Conservation (phyloP, 2,329 filamentous ascomycete genomes). For the Claviceps monticola region DNA sequence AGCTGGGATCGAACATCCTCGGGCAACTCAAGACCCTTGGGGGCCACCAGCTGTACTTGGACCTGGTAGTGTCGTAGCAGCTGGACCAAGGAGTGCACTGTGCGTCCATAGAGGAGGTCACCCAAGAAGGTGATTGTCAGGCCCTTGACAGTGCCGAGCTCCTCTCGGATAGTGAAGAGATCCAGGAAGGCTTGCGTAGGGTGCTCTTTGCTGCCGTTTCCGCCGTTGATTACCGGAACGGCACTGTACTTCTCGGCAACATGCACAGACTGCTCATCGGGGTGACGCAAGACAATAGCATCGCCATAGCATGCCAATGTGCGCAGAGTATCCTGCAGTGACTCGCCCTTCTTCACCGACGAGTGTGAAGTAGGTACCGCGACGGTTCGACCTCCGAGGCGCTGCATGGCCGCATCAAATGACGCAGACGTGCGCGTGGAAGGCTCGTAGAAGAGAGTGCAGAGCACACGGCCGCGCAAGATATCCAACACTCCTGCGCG, state of each 20-base stretch:
- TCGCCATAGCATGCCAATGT: constrained; percentile 92
- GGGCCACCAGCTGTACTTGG: constrained; percentile 80
- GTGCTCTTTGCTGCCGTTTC: constrained; percentile 91
- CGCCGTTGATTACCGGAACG: constrained; percentile 91
- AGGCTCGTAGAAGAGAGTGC: constrained; percentile 94
- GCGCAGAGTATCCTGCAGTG: constrained; percentile 81
- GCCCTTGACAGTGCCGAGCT: constrained; percentile 87
- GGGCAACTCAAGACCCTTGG: constrained; percentile 65
- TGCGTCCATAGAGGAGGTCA: constrained; percentile 83
- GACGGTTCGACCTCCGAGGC: constrained; percentile 78
- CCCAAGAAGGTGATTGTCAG: constrained; percentile 93
- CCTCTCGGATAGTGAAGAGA: constrained; percentile 95
- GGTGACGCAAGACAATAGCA: constrained; percentile 90
- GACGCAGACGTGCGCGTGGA: constrained; percentile 91
- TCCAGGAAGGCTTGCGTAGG: constrained; percentile 96
- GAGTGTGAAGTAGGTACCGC: constrained; percentile 71
- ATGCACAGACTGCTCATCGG: constrained; percentile 65
- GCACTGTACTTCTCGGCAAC: constrained; percentile 75
- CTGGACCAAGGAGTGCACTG: constrained; percentile 90
- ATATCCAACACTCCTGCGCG: constrained; percentile 80
- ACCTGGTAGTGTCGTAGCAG: constrained; percentile 93
- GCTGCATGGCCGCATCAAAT: constrained; percentile 97
- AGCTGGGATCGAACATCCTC: constrained; percentile 60
- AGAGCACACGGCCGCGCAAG: constrained; percentile 73
- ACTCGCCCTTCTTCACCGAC: constrained; percentile 88